Conservation (phyloP, 2,329 filamentous ascomycete species). For the Hansfordia pulvinata region DNA sequence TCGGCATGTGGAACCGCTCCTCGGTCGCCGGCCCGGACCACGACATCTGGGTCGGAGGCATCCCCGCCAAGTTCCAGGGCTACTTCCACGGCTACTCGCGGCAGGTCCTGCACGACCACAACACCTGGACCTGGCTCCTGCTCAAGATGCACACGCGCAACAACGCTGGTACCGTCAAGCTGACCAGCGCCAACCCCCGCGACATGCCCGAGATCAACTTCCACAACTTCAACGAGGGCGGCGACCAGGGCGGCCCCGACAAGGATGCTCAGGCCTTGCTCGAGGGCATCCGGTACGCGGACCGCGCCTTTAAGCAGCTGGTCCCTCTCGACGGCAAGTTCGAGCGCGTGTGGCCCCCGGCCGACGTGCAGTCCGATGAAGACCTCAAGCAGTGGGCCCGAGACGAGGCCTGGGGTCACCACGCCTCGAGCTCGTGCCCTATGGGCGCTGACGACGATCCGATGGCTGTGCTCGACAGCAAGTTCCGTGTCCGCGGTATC, state of each 20-base stretch:
- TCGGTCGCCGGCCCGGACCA: constrained; percentile 21
- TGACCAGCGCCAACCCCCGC: constrained; percentile 8
- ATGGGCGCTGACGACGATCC: constrained; percentile 37
- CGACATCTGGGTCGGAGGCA: constrained; percentile 22
- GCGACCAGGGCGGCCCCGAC: constrained; percentile 5
- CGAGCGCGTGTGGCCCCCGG: constrained; percentile 7
- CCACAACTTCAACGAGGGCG: constrained; percentile 5
- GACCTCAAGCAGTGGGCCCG: constrained; percentile 29
- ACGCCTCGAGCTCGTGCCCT: constrained; percentile 35
- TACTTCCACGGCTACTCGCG: constrained; percentile 6
- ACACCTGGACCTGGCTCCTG: constrained; percentile 8
- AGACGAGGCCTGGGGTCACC: constrained; percentile 37
- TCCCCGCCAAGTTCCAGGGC: constrained; percentile 5
- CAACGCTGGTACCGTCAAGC: constrained; percentile 9
- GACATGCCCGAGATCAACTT: constrained; percentile 9
- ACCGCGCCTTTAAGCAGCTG: constrained; percentile 6
- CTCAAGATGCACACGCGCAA: constrained; percentile 11
- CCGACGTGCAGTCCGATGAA: constrained; percentile 15
- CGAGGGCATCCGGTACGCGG: constrained; percentile 6
- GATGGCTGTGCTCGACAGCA: constrained; percentile 35
- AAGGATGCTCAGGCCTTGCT: constrained; percentile 7
- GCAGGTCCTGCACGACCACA: constrained; percentile 2
- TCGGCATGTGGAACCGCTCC: constrained; percentile 5
- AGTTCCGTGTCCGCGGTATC: constrained; percentile 30
- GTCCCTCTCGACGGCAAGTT: constrained; percentile 9